These are phyloP conservation scores for Talinum fruticosum DNA, from an alignment of 148 eudicot species.

Conservation along the genomic window DNA sequence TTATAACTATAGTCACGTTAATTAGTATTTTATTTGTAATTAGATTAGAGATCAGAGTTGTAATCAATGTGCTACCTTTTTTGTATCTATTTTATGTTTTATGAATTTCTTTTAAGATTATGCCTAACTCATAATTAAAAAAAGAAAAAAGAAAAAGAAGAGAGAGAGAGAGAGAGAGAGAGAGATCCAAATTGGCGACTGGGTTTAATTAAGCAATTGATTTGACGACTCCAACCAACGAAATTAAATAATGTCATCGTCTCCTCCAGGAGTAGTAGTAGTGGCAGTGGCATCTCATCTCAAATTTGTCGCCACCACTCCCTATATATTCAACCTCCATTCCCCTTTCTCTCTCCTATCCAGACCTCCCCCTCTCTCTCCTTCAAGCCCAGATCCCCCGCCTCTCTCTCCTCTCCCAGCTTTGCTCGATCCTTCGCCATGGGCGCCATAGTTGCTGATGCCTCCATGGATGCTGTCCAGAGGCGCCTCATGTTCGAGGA, in stretches of 20 bases:
- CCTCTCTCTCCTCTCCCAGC: slow-evolving; percentile 14
- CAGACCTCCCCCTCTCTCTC: slow-evolving; percentile 7
- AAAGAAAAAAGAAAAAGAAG: too few species aligned
- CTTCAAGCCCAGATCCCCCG: slow-evolving; percentile 12
- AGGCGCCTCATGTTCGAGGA: slow-evolving; percentile 86
- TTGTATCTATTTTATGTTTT: too few species aligned
- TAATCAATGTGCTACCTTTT: too few species aligned
- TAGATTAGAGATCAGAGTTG: too few species aligned
- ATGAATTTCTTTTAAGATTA: too few species aligned
- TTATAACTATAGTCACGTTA: too few species aligned
- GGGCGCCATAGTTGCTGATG: slow-evolving; percentile 45
- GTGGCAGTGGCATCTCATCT: slow-evolving; percentile 25
- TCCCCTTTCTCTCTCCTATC: slow-evolving; percentile 14
- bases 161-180: too few species aligned
- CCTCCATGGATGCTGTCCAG: slow-evolving; percentile 84
- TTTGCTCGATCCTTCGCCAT: slow-evolving; percentile 33
- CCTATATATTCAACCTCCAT: slow-evolving; percentile 23
- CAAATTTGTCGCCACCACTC: slow-evolving; percentile 24
- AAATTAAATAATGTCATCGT: slow-evolving; percentile 13
- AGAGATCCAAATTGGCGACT: too few species aligned
- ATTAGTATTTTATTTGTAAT: too few species aligned
- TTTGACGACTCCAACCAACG: not conserved
- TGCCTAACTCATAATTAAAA: too few species aligned
- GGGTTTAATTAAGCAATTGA: not conserved
- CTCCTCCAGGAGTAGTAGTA: not conserved